phyloP scores from a whole-genome alignment of 2,329 filamentous ascomycete species.

The Sporothrix globosa region DNA sequence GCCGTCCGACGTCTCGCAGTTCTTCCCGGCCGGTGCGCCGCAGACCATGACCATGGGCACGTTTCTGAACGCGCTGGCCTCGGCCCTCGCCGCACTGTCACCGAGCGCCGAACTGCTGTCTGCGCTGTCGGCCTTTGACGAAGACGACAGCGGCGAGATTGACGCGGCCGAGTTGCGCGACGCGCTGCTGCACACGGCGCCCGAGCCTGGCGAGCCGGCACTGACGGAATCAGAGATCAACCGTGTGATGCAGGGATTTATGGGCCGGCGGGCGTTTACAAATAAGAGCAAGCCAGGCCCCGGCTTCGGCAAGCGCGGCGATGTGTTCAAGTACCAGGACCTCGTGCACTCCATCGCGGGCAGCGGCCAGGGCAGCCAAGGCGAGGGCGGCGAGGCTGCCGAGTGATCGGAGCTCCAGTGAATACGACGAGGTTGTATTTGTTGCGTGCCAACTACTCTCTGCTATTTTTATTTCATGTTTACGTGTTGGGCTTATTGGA shows the following conservation, averaged over 20 bases:
- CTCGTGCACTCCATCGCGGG: constrained; percentile 76
- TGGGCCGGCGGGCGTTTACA: constrained; percentile 79
- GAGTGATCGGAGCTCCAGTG: constrained; percentile 27
- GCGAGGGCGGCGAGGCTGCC: constrained; percentile 31
- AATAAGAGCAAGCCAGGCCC: constrained; percentile 59
- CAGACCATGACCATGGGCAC: constrained; percentile 80
- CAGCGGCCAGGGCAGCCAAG: constrained; percentile 41
- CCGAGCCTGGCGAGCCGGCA: constrained; percentile 68
- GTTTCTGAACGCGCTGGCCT: constrained; percentile 82
- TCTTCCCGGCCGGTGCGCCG: constrained; percentile 75
- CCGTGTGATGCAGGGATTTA: constrained; percentile 83
- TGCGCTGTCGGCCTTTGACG: constrained; percentile 93
- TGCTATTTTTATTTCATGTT: background rate
- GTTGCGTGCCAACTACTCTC: background rate
- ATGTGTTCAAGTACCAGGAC: constrained; percentile 92
- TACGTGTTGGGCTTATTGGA: background rate
- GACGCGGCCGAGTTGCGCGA: constrained; percentile 81
- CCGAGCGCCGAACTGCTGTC: constrained; percentile 79
- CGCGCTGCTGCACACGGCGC: constrained; percentile 78
- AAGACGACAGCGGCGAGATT: constrained; percentile 91
- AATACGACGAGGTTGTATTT: too few species aligned
- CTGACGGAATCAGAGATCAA: constrained; percentile 78
- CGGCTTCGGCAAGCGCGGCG: constrained; percentile 68
- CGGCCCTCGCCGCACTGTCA: constrained; percentile 73
- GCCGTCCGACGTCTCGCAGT: constrained; percentile 70